Conservation (phyloP, 192 early-diverging fungal species). For the Martensiomyces pterosporus region DNA sequence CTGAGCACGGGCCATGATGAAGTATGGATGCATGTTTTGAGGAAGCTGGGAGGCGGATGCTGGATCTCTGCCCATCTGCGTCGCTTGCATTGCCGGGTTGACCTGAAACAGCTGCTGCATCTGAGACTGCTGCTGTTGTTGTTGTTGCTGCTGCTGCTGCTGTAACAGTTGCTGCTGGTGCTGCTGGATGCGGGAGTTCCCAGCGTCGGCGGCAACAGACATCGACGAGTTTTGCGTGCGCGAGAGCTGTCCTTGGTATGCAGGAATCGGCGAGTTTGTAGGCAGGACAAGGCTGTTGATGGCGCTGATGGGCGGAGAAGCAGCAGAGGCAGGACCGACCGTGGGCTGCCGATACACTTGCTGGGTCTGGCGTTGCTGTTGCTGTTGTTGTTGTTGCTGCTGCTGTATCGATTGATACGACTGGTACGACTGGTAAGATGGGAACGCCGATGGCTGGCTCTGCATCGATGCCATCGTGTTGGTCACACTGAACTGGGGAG, state of each 20-base stretch:
- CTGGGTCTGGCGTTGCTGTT: constrained; percentile 7
- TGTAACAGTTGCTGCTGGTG: constrained; percentile 6
- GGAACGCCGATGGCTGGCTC: constrained; percentile 3
- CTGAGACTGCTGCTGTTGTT: constrained; percentile 1
- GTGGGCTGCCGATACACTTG: constrained; percentile 1
- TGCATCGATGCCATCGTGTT: neutral
- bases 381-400: constrained; percentile 8
- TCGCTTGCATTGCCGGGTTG: constrained; percentile 17
- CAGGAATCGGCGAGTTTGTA: constrained; percentile 9
- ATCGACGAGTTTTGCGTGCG: neutral
- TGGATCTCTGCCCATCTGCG: constrained; percentile 18
- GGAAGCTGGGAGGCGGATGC: constrained; percentile 10
- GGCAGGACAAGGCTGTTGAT: constrained; percentile 12
- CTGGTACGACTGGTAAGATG: constrained; percentile 5
- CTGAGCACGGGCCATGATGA: constrained; percentile 28
- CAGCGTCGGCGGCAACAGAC: neutral
- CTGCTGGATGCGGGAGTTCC: neutral
- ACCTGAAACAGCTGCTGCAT: constrained; percentile 20
- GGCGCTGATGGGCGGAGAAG: constrained; percentile 8
- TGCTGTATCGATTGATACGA: constrained; percentile 16
- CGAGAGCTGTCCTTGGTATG: neutral
- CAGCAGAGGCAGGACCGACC: neutral
- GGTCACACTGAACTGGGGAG: constrained; percentile 10
- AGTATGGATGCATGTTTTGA: too few relatives aligned
- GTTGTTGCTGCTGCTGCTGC: constrained; percentile 5